phyloP scores from a whole-genome alignment of 2,329 filamentous ascomycete species.

The Cryphonectria radicalis region DNA sequence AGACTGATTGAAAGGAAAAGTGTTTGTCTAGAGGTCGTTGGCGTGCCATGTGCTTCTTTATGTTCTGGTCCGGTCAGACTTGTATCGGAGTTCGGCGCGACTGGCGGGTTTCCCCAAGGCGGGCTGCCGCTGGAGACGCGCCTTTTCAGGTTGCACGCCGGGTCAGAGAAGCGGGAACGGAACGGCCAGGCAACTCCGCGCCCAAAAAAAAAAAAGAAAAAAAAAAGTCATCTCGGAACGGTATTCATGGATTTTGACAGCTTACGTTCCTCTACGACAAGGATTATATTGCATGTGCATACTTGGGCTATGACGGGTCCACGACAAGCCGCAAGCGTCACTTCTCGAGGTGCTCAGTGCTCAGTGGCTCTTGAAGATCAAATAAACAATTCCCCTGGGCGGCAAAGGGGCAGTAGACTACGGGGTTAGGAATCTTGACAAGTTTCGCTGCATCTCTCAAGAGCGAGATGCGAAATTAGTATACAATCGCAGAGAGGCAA shows the following conservation, averaged over 20 bases:
- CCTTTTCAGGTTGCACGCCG: not conserved
- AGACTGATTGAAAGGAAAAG: not conserved
- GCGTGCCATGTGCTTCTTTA: not conserved
- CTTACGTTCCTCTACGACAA: not conserved
- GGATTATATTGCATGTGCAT: not conserved
- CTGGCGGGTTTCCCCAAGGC: not conserved
- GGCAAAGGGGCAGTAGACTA: not conserved
- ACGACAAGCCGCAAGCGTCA: no score
- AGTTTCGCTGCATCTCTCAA: not conserved
- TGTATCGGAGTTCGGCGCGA: not conserved
- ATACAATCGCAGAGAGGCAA: not conserved
- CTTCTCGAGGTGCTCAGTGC: no score
- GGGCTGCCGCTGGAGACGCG: not conserved
- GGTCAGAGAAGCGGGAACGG: not conserved
- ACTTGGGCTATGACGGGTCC: not conserved
- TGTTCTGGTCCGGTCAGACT: not conserved
- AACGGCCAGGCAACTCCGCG: not conserved
- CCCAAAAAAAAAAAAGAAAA: not conserved
- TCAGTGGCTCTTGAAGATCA: no score
- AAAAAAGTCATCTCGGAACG: not conserved
- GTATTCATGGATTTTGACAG: accelerated
- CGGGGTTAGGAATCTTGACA: not conserved
- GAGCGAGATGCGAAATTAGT: not conserved
- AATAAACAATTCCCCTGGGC: no score
- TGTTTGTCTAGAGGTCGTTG: not conserved